Percentiles rank a stretch among this genome's conserved stretches.
Conservation (phyloP, 345 rosid species). For the Gossypium australe region DNA sequence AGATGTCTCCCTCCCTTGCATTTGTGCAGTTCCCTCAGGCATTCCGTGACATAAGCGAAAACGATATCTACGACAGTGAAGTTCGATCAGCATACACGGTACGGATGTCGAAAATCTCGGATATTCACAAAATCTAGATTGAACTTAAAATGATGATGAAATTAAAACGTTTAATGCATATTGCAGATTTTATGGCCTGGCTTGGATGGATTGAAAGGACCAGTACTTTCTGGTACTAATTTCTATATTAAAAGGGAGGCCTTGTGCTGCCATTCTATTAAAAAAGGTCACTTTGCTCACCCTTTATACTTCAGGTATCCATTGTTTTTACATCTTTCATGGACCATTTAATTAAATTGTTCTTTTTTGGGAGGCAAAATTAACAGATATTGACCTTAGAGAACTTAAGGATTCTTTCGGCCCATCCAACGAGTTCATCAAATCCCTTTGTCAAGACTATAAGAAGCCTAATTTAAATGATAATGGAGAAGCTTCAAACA, state of each 20-base stretch:
- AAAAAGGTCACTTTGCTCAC: not conserved
- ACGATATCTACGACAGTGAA: constrained; percentile 46
- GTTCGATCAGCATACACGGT: constrained; percentile 28
- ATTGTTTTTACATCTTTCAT: not conserved
- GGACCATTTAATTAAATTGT: not conserved
- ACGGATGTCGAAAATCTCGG: not conserved
- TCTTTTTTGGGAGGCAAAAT: not conserved
- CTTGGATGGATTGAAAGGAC: constrained; percentile 44
- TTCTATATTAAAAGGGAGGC: constrained; percentile 43
- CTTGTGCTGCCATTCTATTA: constrained; percentile 8
- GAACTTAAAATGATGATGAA: not conserved
- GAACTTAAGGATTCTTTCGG: constrained; percentile 26
- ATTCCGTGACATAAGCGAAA: constrained; percentile 30
- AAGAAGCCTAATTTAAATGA: not conserved
- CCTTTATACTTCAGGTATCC: not conserved
- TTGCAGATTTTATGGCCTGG: constrained; percentile 18
- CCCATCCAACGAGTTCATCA: constrained; percentile 30
- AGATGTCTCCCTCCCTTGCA: constrained; percentile 24
- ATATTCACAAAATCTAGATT: not conserved
- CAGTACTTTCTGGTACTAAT: constrained; percentile 38
- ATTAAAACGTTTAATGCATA: not conserved
- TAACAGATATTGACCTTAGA: constrained; percentile 10
- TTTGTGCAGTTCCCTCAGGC: constrained; percentile 49
- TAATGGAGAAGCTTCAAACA: constrained; percentile 4
- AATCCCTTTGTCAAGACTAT: constrained; percentile 10